Evolutionary conservation across 352 stramenopile genomes (phyloP).

Genomic region (Halophytophthora polymorphica): DNA sequence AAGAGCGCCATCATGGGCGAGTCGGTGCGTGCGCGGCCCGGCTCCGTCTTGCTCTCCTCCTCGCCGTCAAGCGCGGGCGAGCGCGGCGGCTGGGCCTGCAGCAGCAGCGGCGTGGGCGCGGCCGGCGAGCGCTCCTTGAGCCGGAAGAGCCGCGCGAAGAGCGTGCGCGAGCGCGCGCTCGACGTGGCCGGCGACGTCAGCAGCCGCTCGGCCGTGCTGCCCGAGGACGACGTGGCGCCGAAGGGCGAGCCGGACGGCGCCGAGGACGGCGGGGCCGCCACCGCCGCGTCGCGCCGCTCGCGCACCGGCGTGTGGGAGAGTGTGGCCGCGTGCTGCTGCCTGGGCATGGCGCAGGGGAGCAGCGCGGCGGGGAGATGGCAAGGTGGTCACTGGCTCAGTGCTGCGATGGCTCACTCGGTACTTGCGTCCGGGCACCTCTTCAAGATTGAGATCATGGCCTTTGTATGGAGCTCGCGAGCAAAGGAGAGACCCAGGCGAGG

Average conservation of each 20-base stretch:
- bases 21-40: slow-evolving; percentile 8
- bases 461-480: slow-evolving; percentile 9
- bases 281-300: slow-evolving; percentile 14
- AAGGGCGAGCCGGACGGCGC: slow-evolving; percentile 9
- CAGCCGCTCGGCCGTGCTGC: neutral
- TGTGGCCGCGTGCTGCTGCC: neutral
- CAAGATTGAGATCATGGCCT: slow-evolving; percentile 30
- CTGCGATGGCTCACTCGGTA: neutral
- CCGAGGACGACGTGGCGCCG: slow-evolving; percentile 7
- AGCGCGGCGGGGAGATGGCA: neutral
- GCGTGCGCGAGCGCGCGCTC: slow-evolving; percentile 18
- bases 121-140: slow-evolving; percentile 22
- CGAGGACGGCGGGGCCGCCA: slow-evolving; percentile 11
- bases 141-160: slow-evolving; percentile 33
- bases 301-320: slow-evolving; percentile 1
- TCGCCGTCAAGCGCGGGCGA: slow-evolving; percentile 18
- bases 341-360: neutral
- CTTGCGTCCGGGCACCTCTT: slow-evolving; percentile 17
- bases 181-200: neutral
- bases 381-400: neutral
- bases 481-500: neutral
- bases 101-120: neutral
- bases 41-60: slow-evolving; percentile 24
- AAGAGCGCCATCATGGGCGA: slow-evolving; percentile 31
- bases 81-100: neutral